These are phyloP conservation scores for Pseudopediastrum boryanum DNA, from an alignment of 139 green algal genomes.

Conservation along the genomic window DNA sequence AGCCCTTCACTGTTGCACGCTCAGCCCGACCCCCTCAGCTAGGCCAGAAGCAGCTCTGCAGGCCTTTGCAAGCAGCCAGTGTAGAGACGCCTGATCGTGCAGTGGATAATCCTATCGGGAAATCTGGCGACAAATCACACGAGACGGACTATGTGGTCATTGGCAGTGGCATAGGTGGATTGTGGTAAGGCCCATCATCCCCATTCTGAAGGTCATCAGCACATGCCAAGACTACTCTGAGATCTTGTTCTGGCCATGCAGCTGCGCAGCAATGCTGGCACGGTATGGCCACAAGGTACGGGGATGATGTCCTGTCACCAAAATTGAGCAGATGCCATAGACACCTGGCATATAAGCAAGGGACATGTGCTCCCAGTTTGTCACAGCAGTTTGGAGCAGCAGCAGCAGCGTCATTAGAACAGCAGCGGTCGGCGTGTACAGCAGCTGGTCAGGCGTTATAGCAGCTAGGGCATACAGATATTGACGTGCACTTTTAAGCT, in stretches of 20 bases:
- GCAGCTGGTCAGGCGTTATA: background rate
- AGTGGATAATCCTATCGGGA: no score
- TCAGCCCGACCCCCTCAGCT: no score
- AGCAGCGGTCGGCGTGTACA: background rate
- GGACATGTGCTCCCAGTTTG: background rate
- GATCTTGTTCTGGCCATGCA: slow-evolving; percentile 41
- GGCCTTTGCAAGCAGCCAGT: no score
- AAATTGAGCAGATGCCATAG: background rate
- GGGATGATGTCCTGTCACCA: background rate
- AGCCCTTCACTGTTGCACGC: no score
- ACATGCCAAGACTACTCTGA: background rate
- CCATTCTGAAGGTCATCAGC: background rate
- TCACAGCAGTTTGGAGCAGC: no score
- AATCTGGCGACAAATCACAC: slow-evolving; percentile 40
- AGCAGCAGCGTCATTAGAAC: no score
- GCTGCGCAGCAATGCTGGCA: slow-evolving; percentile 79
- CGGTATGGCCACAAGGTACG: slow-evolving; percentile 84
- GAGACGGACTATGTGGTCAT: slow-evolving; percentile 81
- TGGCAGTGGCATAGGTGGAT: slow-evolving; percentile 27
- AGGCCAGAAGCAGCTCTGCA: no score
- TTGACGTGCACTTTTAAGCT: no score
- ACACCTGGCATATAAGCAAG: background rate
- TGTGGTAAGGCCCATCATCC: background rate
- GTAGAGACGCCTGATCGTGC: no score
- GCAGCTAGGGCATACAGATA: background rate